Evolutionary conservation across 805 yeast species (phyloP), one percentile per base, ranked within the genome.

Genomic region (Kodamaea leandrae): DNA sequence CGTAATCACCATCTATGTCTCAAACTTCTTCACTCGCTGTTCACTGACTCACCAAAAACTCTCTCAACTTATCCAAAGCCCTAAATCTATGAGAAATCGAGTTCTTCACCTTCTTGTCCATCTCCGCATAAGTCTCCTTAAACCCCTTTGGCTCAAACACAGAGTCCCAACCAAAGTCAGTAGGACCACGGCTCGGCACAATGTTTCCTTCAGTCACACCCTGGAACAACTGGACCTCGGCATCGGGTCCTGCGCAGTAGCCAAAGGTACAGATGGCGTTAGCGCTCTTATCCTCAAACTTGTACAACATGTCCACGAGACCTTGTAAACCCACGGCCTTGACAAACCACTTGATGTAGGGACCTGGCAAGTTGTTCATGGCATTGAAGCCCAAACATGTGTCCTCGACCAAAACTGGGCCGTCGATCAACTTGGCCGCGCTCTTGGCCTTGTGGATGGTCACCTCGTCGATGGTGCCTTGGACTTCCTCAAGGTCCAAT

Each of bases 401-500:
- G 55, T 93, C 99, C 58, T 93, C 99, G 3, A 90, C 96, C 43
- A 93, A 71, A 0, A 88, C 97, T 0, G 98, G 91, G 0, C 95
- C 93, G 2, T 70, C 58, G 3, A 81, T 60, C 6, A 77, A 57
- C 9, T 61, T 55, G 4, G 91, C 84, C 2, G 96, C 96, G 9
- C 81, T 73, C 53, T 72, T 64, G 42, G 95, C 87, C 60, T 93
- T 93, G 55, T 81, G 86, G 33, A 70, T 72, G 0, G 96, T 85
- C 32, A 93, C 91, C 41, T 85, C 86, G 30, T 82, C 82, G 36
- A 89, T 76, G 16, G 91, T 65, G 21, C 96, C 99, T 64, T 93
- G 99, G 34, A 93, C 63, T 65, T 93, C 99, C 37, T 83, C 93
- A 14, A 93, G 68, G 57, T 93, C 99, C 23, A 95, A 58, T 23